Evolutionary conservation across 1,139 yeast genomes (phyloP).

Genomic region (Yamadazyma sp.): DNA sequence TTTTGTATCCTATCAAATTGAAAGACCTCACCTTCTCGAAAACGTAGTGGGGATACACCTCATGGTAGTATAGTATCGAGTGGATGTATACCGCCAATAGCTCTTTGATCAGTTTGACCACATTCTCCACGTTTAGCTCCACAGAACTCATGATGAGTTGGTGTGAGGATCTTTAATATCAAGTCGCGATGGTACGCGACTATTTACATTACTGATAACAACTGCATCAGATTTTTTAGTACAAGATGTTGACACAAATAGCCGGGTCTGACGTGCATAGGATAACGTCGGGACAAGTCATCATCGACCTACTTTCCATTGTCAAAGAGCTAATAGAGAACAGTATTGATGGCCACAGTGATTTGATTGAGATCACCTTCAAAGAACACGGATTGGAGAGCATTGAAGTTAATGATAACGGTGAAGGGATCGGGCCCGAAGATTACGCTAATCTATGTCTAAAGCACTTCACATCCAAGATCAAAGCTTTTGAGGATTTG

Average conservation of each 20-base stretch:
- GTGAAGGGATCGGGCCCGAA: slow-evolving; percentile 61
- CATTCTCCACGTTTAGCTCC: slow-evolving; percentile 26
- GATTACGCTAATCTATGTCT: slow-evolving; percentile 66
- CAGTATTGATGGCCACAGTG: slow-evolving; percentile 74
- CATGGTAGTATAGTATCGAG: slow-evolving; percentile 46
- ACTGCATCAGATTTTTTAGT: neutral
- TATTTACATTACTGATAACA: too few species aligned
- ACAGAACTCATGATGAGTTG: slow-evolving; percentile 1
- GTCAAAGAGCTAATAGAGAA: slow-evolving; percentile 88
- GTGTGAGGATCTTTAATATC: neutral
- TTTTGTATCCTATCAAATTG: slow-evolving; percentile 36
- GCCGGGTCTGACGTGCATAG: slow-evolving; percentile 55
- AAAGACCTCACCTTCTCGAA: slow-evolving; percentile 39
- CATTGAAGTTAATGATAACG: slow-evolving; percentile 72
- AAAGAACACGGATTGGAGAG: slow-evolving; percentile 74
- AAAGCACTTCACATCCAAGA: slow-evolving; percentile 81
- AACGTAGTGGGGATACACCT: slow-evolving; percentile 42
- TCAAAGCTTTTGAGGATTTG: slow-evolving; percentile 57
- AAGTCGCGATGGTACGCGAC: slow-evolving; percentile 1
- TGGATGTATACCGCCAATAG: slow-evolving; percentile 42
- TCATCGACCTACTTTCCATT: slow-evolving; percentile 71
- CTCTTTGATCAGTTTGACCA: slow-evolving; percentile 37
- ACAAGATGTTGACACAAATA: slow-evolving; percentile 33
- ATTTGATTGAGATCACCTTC: slow-evolving; percentile 64
- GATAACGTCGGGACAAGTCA: slow-evolving; percentile 92